Evolutionary conservation across 768 basidiomycete species (phyloP), one percentile per base, ranked within the genome.

Genomic region (Amanita polypyramis): DNA sequence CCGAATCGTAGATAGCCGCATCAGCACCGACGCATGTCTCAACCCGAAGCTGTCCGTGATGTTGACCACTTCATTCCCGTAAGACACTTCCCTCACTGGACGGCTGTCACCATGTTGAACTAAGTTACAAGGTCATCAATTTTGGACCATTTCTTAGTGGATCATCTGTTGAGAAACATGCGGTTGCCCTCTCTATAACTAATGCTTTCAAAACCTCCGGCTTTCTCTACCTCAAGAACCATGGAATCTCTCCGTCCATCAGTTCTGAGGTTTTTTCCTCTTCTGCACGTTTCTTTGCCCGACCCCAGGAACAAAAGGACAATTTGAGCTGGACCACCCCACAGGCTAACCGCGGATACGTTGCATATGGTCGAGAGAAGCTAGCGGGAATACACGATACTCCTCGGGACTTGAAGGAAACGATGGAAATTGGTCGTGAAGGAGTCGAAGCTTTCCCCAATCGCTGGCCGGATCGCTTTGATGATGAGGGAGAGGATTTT

Each of bases 361-460:
- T 93, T 41, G 67, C 72, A 53, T 68, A 85, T 33, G 90, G 90
- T 14, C 76, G 90, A 15, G 90, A 94, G 62, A 82, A 83, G 29
- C 83, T 88, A 25, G 86, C 85, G 0, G 84, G 85, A 52, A 80
- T 82, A 19, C 67, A 73, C 29, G 78, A 88, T 62, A 72, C 78
- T 8, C 62, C 70, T 0, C 90, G 90, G 0, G 89, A 90, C 59
- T 79, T 66, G 65, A 89, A 90, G 62, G 89, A 93, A 62, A 70
- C 79, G 6, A 89, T 93, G 80, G 90, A 94, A 62, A 91, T 94
- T 38, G 90, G 91, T 27, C 74, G 84, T 20, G 88, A 94, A 50
- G 85, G 83, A 79, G 87, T 86, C 54, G 67, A 73, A 12, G 70
- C 64, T 33, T 89, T 82, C 81, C 79, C 75, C 51, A 94, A 94